Evolutionary conservation across 129 eudicot genomes (phyloP), one percentile per base, ranked within the genome.

Genomic region (Flaveria trinervia): DNA sequence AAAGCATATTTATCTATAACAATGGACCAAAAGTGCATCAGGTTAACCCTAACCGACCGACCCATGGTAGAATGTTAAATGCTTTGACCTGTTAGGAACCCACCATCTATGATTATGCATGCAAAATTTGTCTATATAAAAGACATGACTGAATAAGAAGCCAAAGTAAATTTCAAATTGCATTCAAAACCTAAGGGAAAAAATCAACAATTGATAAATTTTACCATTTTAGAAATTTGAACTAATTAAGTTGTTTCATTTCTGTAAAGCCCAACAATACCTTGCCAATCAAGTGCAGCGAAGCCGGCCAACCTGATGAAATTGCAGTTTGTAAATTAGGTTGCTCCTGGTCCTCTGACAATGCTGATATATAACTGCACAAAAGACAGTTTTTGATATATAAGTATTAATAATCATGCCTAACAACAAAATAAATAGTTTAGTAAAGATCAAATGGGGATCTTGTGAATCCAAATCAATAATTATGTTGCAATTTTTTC

Each of bases 231-330:
- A 59, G 9, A 48, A 50, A 15, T 61, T 62, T 36, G 18, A 72
- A 54, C 50, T 59, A 52, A 51, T n/a, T 43, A 45, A 18, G 67
- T 41, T 1, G 5, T 44, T 73, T 11, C 57, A 41, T 36, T 22
- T 33, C 30, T 68, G 56, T 66, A 12, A 10, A 9, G 17, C 48
- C 36, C 44, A 11, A 72, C 16, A 71, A 46, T 88, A 94, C 99
- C 99, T 94, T 94, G 80, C 99, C 99, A 78, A 94, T 94, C 83
- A 94, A 82, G 88, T 94, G 99, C 74, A 94, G 77, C 2, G 99
- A 91, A 22, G 90, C 96, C 81, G 98, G 98, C 99, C 99, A 94
- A 50, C 99, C 99, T 49, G 85, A 89, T 3, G 90, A 85, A 80
- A 89, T 55, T 78, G 97, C 97, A 30, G 79, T 73, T 77, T 87